Percentiles rank a stretch among this genome's conserved stretches.
phyloP scores from a whole-genome alignment of 2,329 filamentous ascomycete genomes.

The Neofusicoccum umdonicola region DNA sequence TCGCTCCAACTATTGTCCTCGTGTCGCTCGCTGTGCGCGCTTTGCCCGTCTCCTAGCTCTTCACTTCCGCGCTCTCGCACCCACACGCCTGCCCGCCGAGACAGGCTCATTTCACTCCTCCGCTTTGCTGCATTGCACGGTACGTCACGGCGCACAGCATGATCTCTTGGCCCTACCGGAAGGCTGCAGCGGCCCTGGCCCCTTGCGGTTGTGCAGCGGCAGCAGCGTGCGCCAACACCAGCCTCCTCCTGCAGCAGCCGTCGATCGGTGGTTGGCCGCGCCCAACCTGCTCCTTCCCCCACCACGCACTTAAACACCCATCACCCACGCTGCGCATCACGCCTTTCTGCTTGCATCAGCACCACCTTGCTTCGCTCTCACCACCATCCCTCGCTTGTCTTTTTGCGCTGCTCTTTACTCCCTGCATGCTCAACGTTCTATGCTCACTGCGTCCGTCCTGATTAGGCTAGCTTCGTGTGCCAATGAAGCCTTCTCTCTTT shows the following conservation, averaged over 20 bases:
- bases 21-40: not conserved
- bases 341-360: not conserved
- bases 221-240: not conserved
- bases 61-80: not conserved
- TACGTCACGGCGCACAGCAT: not conserved
- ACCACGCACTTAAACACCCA: not conserved
- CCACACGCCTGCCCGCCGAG: not conserved
- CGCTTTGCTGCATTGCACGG: not conserved
- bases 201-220: not conserved
- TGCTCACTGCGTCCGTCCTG: conserved; percentile 1
- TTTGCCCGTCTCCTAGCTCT: not conserved
- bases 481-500: conserved; percentile 16
- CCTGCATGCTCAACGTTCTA: not conserved
- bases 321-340: not conserved
- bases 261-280: not conserved
- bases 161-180: not conserved
- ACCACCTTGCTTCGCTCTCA: not conserved
- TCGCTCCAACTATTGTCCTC: not conserved
- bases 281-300: not conserved
- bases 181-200: conserved; percentile 11
- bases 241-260: not conserved
- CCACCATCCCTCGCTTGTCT: not conserved
- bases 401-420: not conserved
- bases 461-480: not conserved
- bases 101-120: not conserved